Percentiles rank a stretch among this genome's conserved stretches.
phyloP scores from a whole-genome alignment of 1,139 yeast species.

The Taiozyma sp. region DNA sequence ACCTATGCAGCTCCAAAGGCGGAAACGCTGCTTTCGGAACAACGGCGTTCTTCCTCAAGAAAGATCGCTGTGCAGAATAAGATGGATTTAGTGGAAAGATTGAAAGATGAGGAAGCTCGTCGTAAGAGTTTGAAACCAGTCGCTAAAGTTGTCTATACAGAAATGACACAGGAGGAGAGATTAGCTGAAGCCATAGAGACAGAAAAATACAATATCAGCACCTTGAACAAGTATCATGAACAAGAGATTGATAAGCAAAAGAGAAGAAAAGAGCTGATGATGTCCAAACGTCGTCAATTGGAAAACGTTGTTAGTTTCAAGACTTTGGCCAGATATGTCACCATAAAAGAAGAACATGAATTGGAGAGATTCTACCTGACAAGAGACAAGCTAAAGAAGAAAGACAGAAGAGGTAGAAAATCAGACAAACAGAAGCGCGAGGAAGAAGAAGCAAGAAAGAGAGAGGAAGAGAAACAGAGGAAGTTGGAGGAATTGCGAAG shows the following conservation, averaged over 20 bases:
- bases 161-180: constrained; percentile 82
- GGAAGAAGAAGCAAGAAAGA: constrained; percentile 20
- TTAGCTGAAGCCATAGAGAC: constrained; percentile 84
- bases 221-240: constrained; percentile 74
- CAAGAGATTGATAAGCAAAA: constrained; percentile 82
- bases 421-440: constrained; percentile 23
- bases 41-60: constrained; percentile 75
- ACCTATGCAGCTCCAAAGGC: constrained; percentile 33
- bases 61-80: constrained; percentile 76
- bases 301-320: constrained; percentile 49
- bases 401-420: constrained; percentile 26
- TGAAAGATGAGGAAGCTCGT: constrained; percentile 67
- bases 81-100: constrained; percentile 67
- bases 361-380: constrained; percentile 33
- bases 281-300: constrained; percentile 58
- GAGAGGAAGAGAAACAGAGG: constrained; percentile 15
- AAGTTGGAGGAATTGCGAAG: not conserved
- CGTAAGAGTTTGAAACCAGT: constrained; percentile 37
- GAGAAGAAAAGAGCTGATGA: constrained; percentile 66
- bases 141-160: constrained; percentile 36
- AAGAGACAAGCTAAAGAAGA: constrained; percentile 37
- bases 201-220: constrained; percentile 67
- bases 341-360: constrained; percentile 44
- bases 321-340: constrained; percentile 35
- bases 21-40: constrained; percentile 42